Percentiles rank a stretch among this genome's conserved stretches.
Conservation (phyloP, 257 asterid species). For the Ehretia macrophylla region DNA sequence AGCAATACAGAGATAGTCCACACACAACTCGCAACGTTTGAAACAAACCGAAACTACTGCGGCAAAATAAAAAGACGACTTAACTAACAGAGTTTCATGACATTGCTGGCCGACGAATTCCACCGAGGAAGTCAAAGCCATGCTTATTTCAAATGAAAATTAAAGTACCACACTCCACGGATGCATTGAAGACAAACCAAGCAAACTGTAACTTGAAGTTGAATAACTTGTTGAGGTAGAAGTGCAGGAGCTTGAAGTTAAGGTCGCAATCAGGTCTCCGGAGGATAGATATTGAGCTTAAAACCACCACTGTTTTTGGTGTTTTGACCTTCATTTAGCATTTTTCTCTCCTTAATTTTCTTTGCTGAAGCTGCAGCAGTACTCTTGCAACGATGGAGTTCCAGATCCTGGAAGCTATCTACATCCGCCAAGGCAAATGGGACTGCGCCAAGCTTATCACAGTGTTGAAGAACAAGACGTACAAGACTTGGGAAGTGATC, state of each 20-base stretch:
- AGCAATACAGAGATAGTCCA: neutral
- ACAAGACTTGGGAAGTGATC: neutral
- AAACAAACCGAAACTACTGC: neutral
- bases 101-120: too few species aligned
- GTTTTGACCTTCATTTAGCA: too few species aligned
- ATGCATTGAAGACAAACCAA: neutral
- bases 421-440: conserved; percentile 26
- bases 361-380: conserved; percentile 21
- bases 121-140: too few species aligned
- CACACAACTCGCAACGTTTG: neutral
- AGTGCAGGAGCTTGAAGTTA: too few species aligned
- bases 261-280: conserved; percentile 1
- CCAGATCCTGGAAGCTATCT: conserved; percentile 25
- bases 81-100: too few species aligned
- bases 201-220: too few species aligned
- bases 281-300: conserved; percentile 30
- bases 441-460: conserved; percentile 5
- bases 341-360: too few species aligned
- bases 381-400: conserved; percentile 11
- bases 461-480: conserved; percentile 2
- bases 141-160: neutral
- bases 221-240: too few species aligned
- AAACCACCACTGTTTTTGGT: conserved; percentile 11
- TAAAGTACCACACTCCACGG: neutral
- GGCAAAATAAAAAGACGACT: neutral